Evolutionary conservation across 2,329 filamentous ascomycete species (phyloP), one percentile per base, ranked within the genome.

Genomic region (Fusarium heterosporum): DNA sequence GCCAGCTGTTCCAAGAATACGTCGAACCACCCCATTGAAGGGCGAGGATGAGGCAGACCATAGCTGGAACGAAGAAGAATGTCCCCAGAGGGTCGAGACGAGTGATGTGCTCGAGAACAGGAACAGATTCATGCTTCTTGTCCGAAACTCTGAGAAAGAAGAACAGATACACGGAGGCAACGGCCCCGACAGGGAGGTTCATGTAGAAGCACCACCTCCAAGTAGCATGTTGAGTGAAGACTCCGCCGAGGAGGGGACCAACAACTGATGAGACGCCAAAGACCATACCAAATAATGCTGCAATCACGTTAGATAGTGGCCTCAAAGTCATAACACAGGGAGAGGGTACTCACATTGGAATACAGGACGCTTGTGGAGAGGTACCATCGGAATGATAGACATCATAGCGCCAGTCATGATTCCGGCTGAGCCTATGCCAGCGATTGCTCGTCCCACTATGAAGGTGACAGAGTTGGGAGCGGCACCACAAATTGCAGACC

Each of bases 131-230:
- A 5, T 72, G 61, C 22, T 69, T 56, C 29, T 74, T 73, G 42
- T 71, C 69, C 4, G 84, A 81, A 13, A 81, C 73, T 14, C 82
- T 78, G 64, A 85, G 81, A 69, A 84, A 81, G 53, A 86, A 76
- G 38, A 81, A 74, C 52, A 88, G 79, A 52, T 82, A 81, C 12
- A 82, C 11, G n/a, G 83, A 77, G 6, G 83, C 81, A n/a, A 83
- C 75, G 26, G 78, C 83, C 19, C 85, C 85, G 51, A 87, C 79
- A 9, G 85, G 85, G 16, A 87, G 79, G 62, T 87, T 87, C 71
- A 87, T 83, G 70, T 84, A 87, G 69, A 87, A 87, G 70, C 85
- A 87, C 85, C 85, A 84, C 47, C 80, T 79, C 85, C 85, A 87
- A 12, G 79, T 80, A 13, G 79, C 77, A 8, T 73, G 74, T 32